A percentile compares a stretch with the other conserved stretches of the same genome.
These are phyloP conservation scores for Yamadazyma buinensis DNA, from an alignment of 1,139 yeast genomes.

Conservation along the genomic window DNA sequence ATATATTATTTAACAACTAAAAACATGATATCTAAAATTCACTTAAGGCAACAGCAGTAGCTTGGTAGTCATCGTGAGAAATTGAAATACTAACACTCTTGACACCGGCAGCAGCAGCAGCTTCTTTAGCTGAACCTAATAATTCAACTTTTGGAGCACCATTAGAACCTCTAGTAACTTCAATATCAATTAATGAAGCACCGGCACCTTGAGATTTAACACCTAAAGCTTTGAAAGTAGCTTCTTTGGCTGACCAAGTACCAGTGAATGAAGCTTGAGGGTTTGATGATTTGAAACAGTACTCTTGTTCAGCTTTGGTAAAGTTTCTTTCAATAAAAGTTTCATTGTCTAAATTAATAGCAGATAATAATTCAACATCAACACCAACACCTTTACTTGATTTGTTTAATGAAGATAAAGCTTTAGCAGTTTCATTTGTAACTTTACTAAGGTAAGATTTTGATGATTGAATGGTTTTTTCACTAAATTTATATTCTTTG, in stretches of 20 bases:
- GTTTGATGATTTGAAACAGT: constrained; percentile 69
- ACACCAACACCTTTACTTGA: constrained; percentile 84
- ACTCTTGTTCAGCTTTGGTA: constrained; percentile 71
- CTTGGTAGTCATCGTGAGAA: constrained; percentile 94
- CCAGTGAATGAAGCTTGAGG: constrained; percentile 95
- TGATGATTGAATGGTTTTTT: constrained; percentile 35
- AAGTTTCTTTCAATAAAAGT: constrained; percentile 92
- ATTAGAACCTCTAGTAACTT: constrained; percentile 66
- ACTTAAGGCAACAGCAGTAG: constrained; percentile 95
- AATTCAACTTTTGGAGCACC: constrained; percentile 83
- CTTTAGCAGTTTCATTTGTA: constrained; percentile 45
- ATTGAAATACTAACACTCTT: constrained; percentile 78
- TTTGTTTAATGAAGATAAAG: constrained; percentile 45
- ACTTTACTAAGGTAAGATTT: constrained; percentile 32
- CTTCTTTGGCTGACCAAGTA: constrained; percentile 99
- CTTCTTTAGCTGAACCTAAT: constrained; percentile 69
- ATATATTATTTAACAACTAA: background rate
- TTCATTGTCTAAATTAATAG: constrained; percentile 78
- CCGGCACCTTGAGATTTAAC: constrained; percentile 93
- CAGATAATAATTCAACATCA: constrained; percentile 85
- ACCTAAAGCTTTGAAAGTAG: constrained; percentile 93
- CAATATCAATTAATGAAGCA: constrained; percentile 88
- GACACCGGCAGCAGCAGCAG: constrained; percentile 71
- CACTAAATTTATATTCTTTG: constrained; percentile 48
- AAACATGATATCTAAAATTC: constrained; percentile 35